Conservation (phyloP, 306 rosid species). For the Castanea crenata region DNA sequence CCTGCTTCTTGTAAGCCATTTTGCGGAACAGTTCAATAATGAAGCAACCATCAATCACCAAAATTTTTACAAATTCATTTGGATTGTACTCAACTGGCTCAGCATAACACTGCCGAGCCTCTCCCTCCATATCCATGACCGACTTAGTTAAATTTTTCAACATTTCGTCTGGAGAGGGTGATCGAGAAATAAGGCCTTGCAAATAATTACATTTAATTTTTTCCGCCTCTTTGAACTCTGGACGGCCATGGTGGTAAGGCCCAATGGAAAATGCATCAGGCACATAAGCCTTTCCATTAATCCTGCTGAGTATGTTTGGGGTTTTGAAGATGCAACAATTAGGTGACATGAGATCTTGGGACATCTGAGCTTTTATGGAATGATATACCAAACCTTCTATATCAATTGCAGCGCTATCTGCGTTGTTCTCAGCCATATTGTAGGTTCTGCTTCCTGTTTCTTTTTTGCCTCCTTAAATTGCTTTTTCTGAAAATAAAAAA, state of each 20-base stretch:
- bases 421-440: background rate
- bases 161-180: background rate
- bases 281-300: background rate
- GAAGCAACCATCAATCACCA: constrained; percentile 38
- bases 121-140: background rate
- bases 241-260: constrained; percentile 1
- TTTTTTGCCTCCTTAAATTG: background rate
- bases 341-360: background rate
- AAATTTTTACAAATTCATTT: background rate
- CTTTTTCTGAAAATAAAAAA: background rate
- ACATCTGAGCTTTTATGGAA: background rate
- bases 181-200: background rate
- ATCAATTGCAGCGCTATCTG: background rate
- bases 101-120: background rate
- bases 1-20: background rate
- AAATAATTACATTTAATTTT: constrained; percentile 11
- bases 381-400: background rate
- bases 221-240: background rate
- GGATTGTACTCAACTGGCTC: background rate
- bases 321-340: constrained; percentile 22
- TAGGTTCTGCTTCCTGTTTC: background rate
- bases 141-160: background rate
- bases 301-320: background rate
- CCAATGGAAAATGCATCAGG: constrained; percentile 23
- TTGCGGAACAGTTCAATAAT: constrained; percentile 20